Percentiles rank a stretch among this genome's conserved stretches.
These are phyloP conservation scores for Calonectria pteridis DNA, from an alignment of 2,329 filamentous ascomycete genomes.

Conservation along the genomic window DNA sequence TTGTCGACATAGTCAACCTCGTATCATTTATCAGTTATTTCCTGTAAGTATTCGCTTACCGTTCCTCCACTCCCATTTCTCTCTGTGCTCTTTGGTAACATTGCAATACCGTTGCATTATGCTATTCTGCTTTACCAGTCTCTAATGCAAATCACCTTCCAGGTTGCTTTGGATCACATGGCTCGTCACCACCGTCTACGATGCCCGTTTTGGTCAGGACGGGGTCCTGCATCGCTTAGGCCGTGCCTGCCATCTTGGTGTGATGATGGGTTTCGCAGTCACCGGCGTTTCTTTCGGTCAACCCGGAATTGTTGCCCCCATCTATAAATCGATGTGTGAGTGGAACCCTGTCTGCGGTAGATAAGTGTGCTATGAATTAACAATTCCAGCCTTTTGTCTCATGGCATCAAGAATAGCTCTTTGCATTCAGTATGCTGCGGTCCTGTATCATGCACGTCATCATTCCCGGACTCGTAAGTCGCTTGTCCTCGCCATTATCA, in stretches of 20 bases:
- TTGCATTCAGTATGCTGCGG: constrained; percentile 1
- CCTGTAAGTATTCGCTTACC: neutral
- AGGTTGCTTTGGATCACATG: constrained; percentile 25
- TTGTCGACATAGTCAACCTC: constrained; percentile 10
- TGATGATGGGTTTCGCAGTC: constrained; percentile 23
- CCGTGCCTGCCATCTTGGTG: constrained; percentile 15
- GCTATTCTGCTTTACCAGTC: neutral
- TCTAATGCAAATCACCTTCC: neutral
- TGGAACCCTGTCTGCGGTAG: no score
- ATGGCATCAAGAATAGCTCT: constrained; percentile 14
- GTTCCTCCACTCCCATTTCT: neutral
- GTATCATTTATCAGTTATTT: constrained; percentile 19
- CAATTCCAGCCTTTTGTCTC: neutral
- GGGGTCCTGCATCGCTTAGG: constrained; percentile 12
- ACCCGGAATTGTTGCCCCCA: constrained; percentile 4
- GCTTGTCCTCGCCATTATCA: neutral
- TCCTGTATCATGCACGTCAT: constrained; percentile 11
- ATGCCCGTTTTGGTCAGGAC: constrained; percentile 23
- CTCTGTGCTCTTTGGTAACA: neutral
- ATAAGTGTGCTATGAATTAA: neutral
- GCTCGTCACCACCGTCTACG: constrained; percentile 22
- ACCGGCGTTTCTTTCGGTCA: constrained; percentile 10
- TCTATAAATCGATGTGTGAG: constrained; percentile 17
- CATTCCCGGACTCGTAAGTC: neutral
- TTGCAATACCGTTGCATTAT: neutral